Conservation (phyloP, 331 rosid genomes). For the Malus hybrid region DNA sequence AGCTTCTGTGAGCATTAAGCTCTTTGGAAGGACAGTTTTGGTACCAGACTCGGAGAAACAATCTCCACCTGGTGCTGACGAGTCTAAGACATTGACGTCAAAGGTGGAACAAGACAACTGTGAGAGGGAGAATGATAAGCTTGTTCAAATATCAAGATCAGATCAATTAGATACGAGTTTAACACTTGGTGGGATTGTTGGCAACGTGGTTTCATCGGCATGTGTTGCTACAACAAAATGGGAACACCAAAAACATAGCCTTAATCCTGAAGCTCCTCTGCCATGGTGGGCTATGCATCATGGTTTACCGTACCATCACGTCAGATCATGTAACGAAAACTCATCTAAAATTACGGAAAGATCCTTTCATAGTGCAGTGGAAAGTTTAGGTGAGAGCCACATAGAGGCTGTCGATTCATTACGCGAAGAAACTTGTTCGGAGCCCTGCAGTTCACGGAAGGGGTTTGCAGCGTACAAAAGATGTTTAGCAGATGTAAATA, state of each 20-base stretch:
- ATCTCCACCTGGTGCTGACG: constrained; percentile 20
- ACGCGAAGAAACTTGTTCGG: constrained; percentile 6
- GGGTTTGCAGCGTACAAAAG: constrained; percentile 87
- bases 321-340: constrained; percentile 19
- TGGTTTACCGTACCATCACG: constrained; percentile 25
- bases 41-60: constrained; percentile 31
- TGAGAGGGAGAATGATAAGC: constrained; percentile 23
- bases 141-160: constrained; percentile 26
- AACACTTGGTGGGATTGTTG: constrained; percentile 37
- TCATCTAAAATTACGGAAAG: constrained; percentile 13
- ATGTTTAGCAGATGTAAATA: constrained; percentile 66
- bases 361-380: constrained; percentile 19
- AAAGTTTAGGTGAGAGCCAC: constrained; percentile 27
- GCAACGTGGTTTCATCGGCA: background rate
- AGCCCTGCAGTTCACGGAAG: constrained; percentile 32
- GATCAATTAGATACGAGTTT: constrained; percentile 29
- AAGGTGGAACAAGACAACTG: constrained; percentile 13
- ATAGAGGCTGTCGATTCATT: constrained; percentile 36
- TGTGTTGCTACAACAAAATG: no score
- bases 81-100: constrained; percentile 2
- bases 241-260: constrained; percentile 23
- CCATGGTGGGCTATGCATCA: constrained; percentile 44
- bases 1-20: constrained; percentile 46
- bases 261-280: constrained; percentile 12
- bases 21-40: constrained; percentile 71